Evolutionary conservation across 208 protist species (phyloP).

Genomic region (Trichomonas tenax): DNA sequence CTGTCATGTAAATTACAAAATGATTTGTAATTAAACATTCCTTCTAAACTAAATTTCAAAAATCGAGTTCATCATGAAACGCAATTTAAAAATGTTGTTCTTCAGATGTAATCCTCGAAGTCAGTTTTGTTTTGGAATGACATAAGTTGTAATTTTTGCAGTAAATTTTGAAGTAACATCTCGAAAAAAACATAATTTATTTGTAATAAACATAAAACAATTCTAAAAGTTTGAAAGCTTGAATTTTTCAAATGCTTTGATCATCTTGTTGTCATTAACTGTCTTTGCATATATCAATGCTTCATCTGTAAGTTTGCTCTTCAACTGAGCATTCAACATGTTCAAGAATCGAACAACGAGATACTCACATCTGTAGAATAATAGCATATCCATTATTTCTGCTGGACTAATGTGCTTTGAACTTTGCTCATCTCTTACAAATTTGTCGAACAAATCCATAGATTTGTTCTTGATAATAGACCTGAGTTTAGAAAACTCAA

Average conservation of each 20-base stretch:
- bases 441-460: not conserved
- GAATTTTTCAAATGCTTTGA: not conserved
- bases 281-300: not conserved
- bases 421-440: not conserved
- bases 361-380: not conserved
- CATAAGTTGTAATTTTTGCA: too few species aligned
- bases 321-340: not conserved
- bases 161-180: too few species aligned
- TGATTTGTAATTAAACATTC: too few species aligned
- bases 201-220: too few species aligned
- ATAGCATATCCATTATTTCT: not conserved
- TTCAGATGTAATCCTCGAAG: too few species aligned
- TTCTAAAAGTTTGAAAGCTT: not conserved
- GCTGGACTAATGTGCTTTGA: not conserved
- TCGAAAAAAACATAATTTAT: too few species aligned
- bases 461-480: not conserved
- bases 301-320: not conserved
- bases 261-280: not conserved
- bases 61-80: too few species aligned
- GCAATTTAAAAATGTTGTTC: too few species aligned
- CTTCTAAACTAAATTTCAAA: too few species aligned
- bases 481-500: not conserved
- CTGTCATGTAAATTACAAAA: too few species aligned
- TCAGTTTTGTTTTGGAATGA: too few species aligned
- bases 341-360: not conserved